Conservation (phyloP, 2,329 filamentous ascomycete genomes). For the Pyrenochaeta sp. region DNA sequence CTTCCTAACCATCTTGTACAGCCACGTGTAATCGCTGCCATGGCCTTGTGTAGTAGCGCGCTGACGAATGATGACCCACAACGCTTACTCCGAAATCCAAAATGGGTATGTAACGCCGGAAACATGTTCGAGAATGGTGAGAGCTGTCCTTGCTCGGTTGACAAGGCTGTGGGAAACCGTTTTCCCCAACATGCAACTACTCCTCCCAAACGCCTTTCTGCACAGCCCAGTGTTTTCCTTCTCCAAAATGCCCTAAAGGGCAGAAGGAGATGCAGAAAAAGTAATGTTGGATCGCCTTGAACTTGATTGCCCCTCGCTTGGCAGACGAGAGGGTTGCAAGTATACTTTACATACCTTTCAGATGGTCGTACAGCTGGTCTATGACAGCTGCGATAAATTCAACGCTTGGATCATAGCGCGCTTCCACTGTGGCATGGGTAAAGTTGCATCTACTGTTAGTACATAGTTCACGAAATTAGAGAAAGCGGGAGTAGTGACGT, state of each 20-base stretch:
- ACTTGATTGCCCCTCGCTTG: background rate
- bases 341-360: background rate
- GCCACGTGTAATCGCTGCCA: background rate
- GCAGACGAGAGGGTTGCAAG: background rate
- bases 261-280: background rate
- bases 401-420: background rate
- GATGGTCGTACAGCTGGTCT: background rate
- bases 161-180: background rate
- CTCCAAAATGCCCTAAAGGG: background rate
- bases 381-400: background rate
- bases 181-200: no score
- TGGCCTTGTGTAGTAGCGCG: background rate
- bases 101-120: background rate
- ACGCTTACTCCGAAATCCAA: background rate
- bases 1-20: background rate
- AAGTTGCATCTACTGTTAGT: constrained; percentile 14
- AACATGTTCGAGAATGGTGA: background rate
- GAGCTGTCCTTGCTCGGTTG: background rate
- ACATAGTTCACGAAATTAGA: background rate
- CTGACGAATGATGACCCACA: constrained; percentile 1
- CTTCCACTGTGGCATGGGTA: background rate
- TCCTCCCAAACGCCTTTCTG: background rate
- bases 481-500: background rate
- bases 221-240: no score
- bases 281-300: constrained; percentile 3